phyloP scores from a whole-genome alignment of 805 yeast genomes.

The Jamesozyma hellenica region DNA sequence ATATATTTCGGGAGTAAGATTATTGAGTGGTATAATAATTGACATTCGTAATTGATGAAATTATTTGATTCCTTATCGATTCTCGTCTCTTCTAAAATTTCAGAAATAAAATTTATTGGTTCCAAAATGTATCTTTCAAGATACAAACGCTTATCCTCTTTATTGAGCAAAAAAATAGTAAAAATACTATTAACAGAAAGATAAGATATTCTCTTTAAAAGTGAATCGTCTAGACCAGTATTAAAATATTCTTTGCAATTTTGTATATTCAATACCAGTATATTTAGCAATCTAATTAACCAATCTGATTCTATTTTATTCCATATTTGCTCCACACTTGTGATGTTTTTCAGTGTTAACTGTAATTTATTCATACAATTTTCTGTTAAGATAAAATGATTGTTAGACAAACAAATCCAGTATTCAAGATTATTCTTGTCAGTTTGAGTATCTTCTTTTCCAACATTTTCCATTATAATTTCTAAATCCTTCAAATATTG shows the following conservation, averaged over 20 bases:
- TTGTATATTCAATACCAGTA: conserved; percentile 14
- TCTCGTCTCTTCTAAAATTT: conserved; percentile 26
- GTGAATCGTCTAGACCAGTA: not conserved
- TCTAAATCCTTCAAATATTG: conserved; percentile 18
- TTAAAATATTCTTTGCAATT: conserved; percentile 4
- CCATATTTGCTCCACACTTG: conserved; percentile 8
- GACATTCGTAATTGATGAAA: conserved; percentile 6
- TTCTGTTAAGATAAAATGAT: conserved; percentile 10
- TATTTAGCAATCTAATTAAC: conserved; percentile 12
- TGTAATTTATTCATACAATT: conserved; percentile 10
- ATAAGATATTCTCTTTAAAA: conserved; percentile 23
- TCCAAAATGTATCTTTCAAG: conserved; percentile 36
- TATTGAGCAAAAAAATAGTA: conserved; percentile 32
- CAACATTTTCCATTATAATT: conserved; percentile 8
- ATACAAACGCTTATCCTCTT: conserved; percentile 36
- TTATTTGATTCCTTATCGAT: conserved; percentile 7
- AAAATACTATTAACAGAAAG: conserved; percentile 33
- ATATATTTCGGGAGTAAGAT: conserved; percentile 18
- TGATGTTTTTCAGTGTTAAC: conserved; percentile 13
- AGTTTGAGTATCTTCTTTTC: conserved; percentile 1
- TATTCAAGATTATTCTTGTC: conserved; percentile 10
- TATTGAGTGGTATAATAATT: conserved; percentile 13
- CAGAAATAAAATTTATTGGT: conserved; percentile 33
- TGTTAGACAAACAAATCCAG: conserved; percentile 12
- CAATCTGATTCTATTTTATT: conserved; percentile 5